Evolutionary conservation across 2,329 filamentous ascomycete genomes (phyloP).

Genomic region (Gnomoniopsis smithogilvyi): DNA sequence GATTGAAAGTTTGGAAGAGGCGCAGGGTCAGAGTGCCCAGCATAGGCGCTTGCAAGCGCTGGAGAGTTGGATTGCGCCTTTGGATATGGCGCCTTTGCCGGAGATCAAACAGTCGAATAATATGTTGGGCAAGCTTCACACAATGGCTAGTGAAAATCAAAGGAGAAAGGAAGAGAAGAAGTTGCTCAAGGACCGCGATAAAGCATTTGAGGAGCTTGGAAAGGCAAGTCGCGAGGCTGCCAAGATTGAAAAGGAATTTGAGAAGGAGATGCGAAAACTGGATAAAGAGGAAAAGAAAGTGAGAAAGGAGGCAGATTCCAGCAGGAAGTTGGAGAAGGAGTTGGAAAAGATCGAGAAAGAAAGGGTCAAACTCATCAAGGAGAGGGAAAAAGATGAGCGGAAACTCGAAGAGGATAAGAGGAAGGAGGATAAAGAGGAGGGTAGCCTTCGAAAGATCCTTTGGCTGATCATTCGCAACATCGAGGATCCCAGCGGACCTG

Average conservation of each 20-base stretch:
- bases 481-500: no score
- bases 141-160: conserved; percentile 7
- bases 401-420: no score
- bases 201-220: neutral
- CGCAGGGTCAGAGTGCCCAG: conserved; percentile 13
- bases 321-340: no score
- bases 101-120: neutral
- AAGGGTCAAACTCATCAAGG: no score
- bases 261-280: neutral
- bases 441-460: no score
- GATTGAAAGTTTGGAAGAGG: conserved; percentile 4
- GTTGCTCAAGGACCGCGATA: neutral
- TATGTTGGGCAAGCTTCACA: neutral
- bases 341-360: no score
- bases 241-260: neutral
- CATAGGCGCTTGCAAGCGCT: conserved; percentile 18
- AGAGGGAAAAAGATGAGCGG: no score
- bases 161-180: conserved; percentile 7
- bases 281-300: neutral
- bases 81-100: conserved; percentile 15
- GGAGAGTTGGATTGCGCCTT: conserved; percentile 16
- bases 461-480: no score
- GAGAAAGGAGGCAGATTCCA: neutral
- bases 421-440: no score
- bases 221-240: no score